A percentile compares a stretch with the other conserved stretches of the same genome.
Conservation (phyloP, 257 asterid genomes). For the Euphrasia confusa region DNA sequence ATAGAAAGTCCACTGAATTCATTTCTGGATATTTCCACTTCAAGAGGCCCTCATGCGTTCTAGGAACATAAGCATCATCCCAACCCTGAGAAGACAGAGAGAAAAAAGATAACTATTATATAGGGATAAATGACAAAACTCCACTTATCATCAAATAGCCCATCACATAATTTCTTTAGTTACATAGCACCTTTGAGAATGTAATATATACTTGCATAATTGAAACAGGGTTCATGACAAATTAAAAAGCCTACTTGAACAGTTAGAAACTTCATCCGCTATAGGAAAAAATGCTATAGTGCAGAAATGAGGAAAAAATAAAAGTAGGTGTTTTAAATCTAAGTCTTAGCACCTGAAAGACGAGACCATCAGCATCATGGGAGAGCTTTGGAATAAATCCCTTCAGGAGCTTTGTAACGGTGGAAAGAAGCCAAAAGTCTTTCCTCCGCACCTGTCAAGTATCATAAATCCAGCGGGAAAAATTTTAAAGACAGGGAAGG, state of each 20-base stretch:
- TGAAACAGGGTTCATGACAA: slow-evolving; percentile 9
- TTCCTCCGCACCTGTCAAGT: slow-evolving; percentile 85
- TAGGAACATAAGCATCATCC: slow-evolving; percentile 97
- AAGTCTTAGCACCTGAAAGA: slow-evolving; percentile 70
- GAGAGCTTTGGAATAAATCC: slow-evolving; percentile 94
- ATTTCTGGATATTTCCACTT: slow-evolving; percentile 95
- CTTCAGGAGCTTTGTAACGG: slow-evolving; percentile 77
- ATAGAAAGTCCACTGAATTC: slow-evolving; percentile 97
- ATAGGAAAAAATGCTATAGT: not conserved
- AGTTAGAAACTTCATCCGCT: slow-evolving; percentile 1
- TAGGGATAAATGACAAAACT: slow-evolving; percentile 10
- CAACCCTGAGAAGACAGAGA: slow-evolving; percentile 57
- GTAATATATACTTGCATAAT: not conserved
- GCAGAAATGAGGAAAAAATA: slow-evolving; percentile 1
- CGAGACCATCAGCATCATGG: slow-evolving; percentile 95
- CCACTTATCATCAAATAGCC: slow-evolving; percentile 4
- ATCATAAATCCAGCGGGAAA: slow-evolving; percentile 24
- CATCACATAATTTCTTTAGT: not conserved
- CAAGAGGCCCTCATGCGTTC: slow-evolving; percentile 93
- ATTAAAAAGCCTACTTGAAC: not conserved
- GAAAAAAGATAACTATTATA: not conserved
- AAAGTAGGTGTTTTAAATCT: slow-evolving; percentile 13
- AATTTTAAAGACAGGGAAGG: not conserved
- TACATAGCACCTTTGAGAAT: slow-evolving; percentile 1
- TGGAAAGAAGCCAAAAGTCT: slow-evolving; percentile 92